Percentiles rank a stretch among this genome's conserved stretches.
Evolutionary conservation across 257 asterid species (phyloP).

Genomic region (Lycium barbarum): DNA sequence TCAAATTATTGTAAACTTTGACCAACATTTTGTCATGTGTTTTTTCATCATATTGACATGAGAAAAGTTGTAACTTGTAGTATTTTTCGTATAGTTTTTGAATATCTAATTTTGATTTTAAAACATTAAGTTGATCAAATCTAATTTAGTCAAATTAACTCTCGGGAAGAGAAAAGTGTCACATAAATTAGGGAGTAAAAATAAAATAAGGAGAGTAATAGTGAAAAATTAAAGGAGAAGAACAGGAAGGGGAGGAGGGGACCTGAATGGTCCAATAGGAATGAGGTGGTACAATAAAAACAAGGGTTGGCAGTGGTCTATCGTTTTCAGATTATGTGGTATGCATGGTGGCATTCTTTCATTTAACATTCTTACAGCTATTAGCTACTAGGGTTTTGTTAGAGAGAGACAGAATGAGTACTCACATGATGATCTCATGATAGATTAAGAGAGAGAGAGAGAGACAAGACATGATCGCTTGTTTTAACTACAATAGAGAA

Average conservation of each 20-base stretch:
- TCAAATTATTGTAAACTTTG: too few relatives aligned
- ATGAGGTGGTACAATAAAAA: not conserved
- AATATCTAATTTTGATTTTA: too few relatives aligned
- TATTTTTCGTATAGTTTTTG: too few relatives aligned
- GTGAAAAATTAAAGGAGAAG: too few relatives aligned
- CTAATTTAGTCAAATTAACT: too few relatives aligned
- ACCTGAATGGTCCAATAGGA: not conserved
- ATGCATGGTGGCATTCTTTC: slow-evolving; percentile 27
- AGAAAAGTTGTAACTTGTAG: too few relatives aligned
- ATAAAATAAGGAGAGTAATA: not conserved
- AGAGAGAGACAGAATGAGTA: slow-evolving; percentile 21
- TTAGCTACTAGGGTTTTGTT: not conserved
- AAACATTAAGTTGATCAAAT: too few relatives aligned
- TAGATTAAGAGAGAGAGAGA: slow-evolving; percentile 5
- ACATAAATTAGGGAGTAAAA: too few relatives aligned
- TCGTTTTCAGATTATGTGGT: slow-evolving; percentile 17
- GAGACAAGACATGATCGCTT: slow-evolving; percentile 24
- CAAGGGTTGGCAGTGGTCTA: not conserved
- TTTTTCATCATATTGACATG: too few relatives aligned
- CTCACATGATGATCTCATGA: slow-evolving; percentile 31
- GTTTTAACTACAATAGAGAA: slow-evolving; percentile 27
- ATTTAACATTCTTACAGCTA: slow-evolving; percentile 24
- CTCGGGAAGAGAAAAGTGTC: too few relatives aligned
- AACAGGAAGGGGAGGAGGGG: too few relatives aligned
- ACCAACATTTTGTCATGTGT: too few relatives aligned